These are phyloP conservation scores for Dioszegia crocea DNA, from an alignment of 768 basidiomycete species.

Conservation along the genomic window DNA sequence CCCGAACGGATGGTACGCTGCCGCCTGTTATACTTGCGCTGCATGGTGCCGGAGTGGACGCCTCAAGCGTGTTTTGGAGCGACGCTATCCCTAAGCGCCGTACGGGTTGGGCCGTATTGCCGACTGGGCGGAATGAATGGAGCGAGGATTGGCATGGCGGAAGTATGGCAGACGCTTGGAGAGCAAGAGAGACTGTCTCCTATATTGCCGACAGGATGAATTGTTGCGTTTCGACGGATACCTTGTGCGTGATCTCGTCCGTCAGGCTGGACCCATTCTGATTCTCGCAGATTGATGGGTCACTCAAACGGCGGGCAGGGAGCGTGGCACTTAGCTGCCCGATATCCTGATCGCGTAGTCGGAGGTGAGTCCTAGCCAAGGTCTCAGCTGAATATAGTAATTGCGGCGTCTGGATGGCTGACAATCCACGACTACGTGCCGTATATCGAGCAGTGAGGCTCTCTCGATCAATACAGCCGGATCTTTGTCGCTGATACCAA, in stretches of 20 bases:
- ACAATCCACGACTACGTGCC: conserved; percentile 85
- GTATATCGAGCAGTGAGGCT: conserved; percentile 63
- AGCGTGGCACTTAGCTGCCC: conserved; percentile 70
- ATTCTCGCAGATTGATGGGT: conserved; percentile 73
- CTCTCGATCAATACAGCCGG: not conserved
- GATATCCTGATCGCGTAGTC: conserved; percentile 66
- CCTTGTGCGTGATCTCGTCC: conserved; percentile 37
- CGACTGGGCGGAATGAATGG: conserved; percentile 81
- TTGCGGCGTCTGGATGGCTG: conserved; percentile 76
- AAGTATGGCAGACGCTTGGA: conserved; percentile 68
- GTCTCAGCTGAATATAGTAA: conserved; percentile 51
- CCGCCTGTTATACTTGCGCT: conserved; percentile 51
- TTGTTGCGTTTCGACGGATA: conserved; percentile 50
- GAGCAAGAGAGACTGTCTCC: conserved; percentile 59
- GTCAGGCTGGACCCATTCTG: conserved; percentile 48
- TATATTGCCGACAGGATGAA: conserved; percentile 51
- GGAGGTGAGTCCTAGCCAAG: conserved; percentile 12
- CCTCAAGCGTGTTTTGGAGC: conserved; percentile 59
- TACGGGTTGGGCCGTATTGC: conserved; percentile 71
- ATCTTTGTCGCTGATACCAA: conserved; percentile 2
- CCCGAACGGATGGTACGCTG: not conserved
- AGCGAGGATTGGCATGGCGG: conserved; percentile 92
- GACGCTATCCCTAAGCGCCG: conserved; percentile 60
- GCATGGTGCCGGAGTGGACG: conserved; percentile 80
- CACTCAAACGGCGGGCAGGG: conserved; percentile 95